phyloP scores from a whole-genome alignment of 768 basidiomycete genomes.

The Wakefieldia striispora region DNA sequence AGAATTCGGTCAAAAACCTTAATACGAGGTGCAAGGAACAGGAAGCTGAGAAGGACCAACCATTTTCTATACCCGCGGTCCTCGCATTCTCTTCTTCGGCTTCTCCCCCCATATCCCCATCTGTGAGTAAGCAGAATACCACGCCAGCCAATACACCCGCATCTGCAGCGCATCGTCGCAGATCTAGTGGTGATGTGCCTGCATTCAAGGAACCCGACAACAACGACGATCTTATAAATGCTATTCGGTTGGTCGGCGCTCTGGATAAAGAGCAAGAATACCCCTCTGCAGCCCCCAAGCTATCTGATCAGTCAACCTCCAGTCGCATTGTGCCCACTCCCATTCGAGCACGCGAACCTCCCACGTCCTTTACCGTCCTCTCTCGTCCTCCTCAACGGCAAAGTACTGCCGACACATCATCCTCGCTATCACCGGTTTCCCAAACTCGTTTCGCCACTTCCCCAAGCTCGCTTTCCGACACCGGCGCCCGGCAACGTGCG shows the following conservation, averaged over 20 bases:
- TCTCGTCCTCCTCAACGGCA: constrained; percentile 50
- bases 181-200: constrained; percentile 17
- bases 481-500: constrained; percentile 12
- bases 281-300: constrained; percentile 1
- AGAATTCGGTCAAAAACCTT: constrained; percentile 26
- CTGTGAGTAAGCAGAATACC: constrained; percentile 8
- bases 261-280: constrained; percentile 24
- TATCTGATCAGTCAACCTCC: constrained; percentile 1
- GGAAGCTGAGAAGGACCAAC: constrained; percentile 23
- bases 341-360: constrained; percentile 54
- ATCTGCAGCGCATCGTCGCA: constrained; percentile 12
- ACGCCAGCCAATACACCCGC: not conserved
- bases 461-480: constrained; percentile 7
- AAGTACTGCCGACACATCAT: constrained; percentile 18
- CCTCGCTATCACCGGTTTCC: constrained; percentile 10
- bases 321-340: constrained; percentile 48
- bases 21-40: constrained; percentile 19
- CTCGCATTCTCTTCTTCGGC: constrained; percentile 21
- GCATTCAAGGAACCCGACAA: constrained; percentile 9
- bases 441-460: not conserved
- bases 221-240: constrained; percentile 31
- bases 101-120: constrained; percentile 20
- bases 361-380: constrained; percentile 60
- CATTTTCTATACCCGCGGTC: constrained; percentile 28
- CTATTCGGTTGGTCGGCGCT: constrained; percentile 30